Evolutionary conservation across 345 rosid genomes (phyloP).

Genomic region (Aegle marmelos): DNA sequence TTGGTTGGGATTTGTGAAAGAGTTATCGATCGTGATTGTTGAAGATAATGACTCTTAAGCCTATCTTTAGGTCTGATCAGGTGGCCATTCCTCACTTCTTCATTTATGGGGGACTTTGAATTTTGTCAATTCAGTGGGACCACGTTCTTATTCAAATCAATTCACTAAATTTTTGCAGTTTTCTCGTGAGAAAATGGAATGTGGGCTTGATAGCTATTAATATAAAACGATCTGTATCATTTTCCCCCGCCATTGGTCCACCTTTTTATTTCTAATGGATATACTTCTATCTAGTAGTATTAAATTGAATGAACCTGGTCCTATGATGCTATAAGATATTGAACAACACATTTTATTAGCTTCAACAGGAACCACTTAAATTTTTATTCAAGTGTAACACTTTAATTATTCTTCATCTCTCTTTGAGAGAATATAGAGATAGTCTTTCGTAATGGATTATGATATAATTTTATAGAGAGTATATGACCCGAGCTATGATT

Average conservation of each 20-base stretch:
- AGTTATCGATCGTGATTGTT: background rate
- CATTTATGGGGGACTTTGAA: background rate
- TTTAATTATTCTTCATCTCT: background rate
- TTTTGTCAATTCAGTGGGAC: background rate
- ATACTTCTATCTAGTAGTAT: background rate
- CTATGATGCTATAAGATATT: background rate
- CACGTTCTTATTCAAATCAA: background rate
- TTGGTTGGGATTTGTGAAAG: no score
- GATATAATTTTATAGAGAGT: background rate
- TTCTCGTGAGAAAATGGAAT: background rate
- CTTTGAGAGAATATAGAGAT: background rate
- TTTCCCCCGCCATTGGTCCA: background rate
- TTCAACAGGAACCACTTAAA: background rate
- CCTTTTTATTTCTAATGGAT: background rate
- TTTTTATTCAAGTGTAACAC: background rate
- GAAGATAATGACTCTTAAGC: background rate
- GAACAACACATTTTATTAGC: background rate
- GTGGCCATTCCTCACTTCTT: background rate
- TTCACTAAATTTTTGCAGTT: background rate
- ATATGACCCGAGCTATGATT: background rate
- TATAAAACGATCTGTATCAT: background rate
- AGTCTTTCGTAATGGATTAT: background rate
- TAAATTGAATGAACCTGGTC: background rate
- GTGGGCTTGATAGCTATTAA: slow-evolving; percentile 1
- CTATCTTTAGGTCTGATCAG: background rate